Evolutionary conservation across 257 asterid genomes (phyloP).

Genomic region (Petunia axillaris): DNA sequence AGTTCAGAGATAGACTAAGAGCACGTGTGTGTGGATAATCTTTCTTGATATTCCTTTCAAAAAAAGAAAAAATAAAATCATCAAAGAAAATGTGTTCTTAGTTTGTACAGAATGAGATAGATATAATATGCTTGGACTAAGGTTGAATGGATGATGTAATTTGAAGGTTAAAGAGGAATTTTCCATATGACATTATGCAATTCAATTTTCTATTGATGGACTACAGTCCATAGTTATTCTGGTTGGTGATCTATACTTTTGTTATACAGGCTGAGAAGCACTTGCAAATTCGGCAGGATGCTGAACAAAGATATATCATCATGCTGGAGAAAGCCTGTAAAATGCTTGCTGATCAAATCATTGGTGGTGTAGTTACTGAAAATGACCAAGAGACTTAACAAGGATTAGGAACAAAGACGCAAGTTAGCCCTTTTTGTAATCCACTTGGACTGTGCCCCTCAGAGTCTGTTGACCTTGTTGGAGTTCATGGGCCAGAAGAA

Average conservation of each 20-base stretch:
- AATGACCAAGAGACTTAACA: conserved; percentile 45
- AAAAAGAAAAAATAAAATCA: background rate
- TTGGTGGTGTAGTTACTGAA: conserved; percentile 51
- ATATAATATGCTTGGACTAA: background rate
- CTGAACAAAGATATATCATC: conserved; percentile 68
- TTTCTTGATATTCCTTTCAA: background rate
- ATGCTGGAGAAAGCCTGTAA: conserved; percentile 83
- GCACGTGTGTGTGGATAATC: background rate
- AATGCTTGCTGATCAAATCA: conserved; percentile 75
- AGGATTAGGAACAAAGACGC: conserved; percentile 41
- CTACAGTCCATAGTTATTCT: background rate
- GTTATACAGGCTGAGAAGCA: conserved; percentile 75
- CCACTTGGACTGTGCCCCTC: conserved; percentile 44
- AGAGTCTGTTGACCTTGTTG: conserved; percentile 42
- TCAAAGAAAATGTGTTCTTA: background rate
- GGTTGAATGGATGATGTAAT: background rate
- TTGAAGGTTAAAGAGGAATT: conserved; percentile 13
- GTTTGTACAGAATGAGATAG: background rate
- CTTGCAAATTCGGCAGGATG: conserved; percentile 78
- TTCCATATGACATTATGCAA: background rate
- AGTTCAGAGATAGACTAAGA: background rate
- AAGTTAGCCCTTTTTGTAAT: conserved; percentile 30
- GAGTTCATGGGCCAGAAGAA: conserved; percentile 40
- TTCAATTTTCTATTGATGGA: background rate
- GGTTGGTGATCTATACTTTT: conserved; percentile 24